Conservation (phyloP, 2,329 filamentous ascomycete genomes). For the Penicillium sclerotiorum region DNA sequence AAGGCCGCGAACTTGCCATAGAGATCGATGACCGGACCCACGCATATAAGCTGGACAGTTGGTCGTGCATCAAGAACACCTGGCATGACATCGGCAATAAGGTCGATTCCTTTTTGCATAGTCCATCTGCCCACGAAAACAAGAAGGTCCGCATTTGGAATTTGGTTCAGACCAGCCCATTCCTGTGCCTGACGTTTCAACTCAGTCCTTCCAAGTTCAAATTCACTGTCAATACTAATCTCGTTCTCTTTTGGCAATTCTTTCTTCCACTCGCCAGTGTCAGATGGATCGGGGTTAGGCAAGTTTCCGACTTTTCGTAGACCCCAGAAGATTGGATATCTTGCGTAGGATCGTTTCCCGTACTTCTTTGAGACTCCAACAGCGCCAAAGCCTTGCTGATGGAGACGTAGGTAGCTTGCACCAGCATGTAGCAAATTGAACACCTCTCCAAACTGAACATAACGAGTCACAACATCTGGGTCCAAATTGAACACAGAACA, state of each 20-base stretch:
- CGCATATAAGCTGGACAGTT: slow-evolving; percentile 63
- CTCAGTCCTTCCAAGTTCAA: slow-evolving; percentile 57
- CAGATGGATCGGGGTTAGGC: slow-evolving; percentile 67
- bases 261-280: slow-evolving; percentile 64
- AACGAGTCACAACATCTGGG: slow-evolving; percentile 58
- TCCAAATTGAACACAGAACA: slow-evolving; percentile 66
- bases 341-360: slow-evolving; percentile 65
- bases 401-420: slow-evolving; percentile 65
- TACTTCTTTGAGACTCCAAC: slow-evolving; percentile 71
- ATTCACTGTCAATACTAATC: slow-evolving; percentile 56
- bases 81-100: slow-evolving; percentile 69
- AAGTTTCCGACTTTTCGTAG: slow-evolving; percentile 64
- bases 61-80: slow-evolving; percentile 62
- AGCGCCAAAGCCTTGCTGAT: slow-evolving; percentile 69
- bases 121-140: slow-evolving; percentile 72
- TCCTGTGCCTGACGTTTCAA: slow-evolving; percentile 65
- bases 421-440: slow-evolving; percentile 71
- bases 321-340: slow-evolving; percentile 72
- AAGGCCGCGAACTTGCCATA: slow-evolving; percentile 69
- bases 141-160: slow-evolving; percentile 65
- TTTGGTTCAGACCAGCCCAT: slow-evolving; percentile 66
- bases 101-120: slow-evolving; percentile 69
- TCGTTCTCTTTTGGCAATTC: slow-evolving; percentile 53
- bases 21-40: slow-evolving; percentile 68
- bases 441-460: slow-evolving; percentile 69